These are phyloP conservation scores for Spathaspora sp. DNA, from an alignment of 1,139 yeast genomes.

Conservation along the genomic window DNA sequence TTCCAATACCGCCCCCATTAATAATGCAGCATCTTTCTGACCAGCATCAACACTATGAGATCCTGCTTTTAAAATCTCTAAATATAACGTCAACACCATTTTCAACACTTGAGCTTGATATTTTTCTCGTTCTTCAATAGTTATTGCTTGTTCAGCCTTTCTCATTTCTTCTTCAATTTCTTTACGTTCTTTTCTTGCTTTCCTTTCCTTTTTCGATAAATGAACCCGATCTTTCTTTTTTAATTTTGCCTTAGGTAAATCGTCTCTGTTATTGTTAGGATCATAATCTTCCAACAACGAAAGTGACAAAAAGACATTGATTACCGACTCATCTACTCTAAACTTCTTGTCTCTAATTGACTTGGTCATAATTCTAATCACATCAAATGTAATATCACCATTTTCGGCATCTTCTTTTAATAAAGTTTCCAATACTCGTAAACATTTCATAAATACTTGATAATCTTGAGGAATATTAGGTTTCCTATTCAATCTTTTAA, in stretches of 20 bases:
- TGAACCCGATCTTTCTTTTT: conserved; percentile 88
- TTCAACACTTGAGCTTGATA: conserved; percentile 84
- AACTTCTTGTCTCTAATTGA: conserved; percentile 73
- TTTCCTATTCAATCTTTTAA: conserved; percentile 63
- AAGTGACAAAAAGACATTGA: conserved; percentile 71
- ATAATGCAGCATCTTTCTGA: conserved; percentile 48
- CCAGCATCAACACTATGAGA: conserved; percentile 27
- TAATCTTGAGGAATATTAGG: conserved; percentile 46
- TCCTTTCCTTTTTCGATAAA: conserved; percentile 82
- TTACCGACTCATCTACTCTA: conserved; percentile 79
- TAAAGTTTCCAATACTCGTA: conserved; percentile 63
- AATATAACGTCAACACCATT: conserved; percentile 65
- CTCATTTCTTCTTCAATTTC: conserved; percentile 87
- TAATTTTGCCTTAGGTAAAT: conserved; percentile 47
- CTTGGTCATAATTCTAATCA: conserved; percentile 65
- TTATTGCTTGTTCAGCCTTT: conserved; percentile 82
- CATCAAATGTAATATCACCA: conserved; percentile 79
- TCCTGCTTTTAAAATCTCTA: conserved; percentile 67
- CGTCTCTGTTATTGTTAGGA: conserved; percentile 53
- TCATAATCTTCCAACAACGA: conserved; percentile 80
- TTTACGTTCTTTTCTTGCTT: conserved; percentile 81
- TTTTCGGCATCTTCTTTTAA: conserved; percentile 68
- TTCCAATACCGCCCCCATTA: conserved; percentile 86
- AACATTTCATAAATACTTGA: conserved; percentile 56
- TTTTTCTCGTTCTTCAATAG: conserved; percentile 82